Conservation (phyloP, 1,139 yeast genomes). For the Geotrichum histeridarum region DNA sequence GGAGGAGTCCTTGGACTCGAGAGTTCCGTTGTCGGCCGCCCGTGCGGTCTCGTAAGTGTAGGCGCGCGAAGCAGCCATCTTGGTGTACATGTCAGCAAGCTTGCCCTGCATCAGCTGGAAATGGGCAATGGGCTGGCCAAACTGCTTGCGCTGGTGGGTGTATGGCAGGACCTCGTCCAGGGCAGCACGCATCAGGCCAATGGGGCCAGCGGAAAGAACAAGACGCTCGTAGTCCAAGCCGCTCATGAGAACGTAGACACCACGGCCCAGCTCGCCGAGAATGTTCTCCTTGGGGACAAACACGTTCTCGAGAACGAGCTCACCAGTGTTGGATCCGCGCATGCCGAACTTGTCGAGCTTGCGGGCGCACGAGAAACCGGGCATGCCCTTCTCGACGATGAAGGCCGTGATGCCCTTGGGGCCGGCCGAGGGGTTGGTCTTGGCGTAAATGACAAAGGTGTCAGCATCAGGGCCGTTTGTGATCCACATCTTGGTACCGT, state of each 20-base stretch:
- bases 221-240: constrained; percentile 36
- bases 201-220: constrained; percentile 36
- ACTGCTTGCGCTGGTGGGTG: constrained; percentile 35
- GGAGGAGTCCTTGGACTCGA: constrained; percentile 35
- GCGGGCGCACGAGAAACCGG: constrained; percentile 34
- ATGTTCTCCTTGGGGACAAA: constrained; percentile 36
- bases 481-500: constrained; percentile 39
- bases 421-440: constrained; percentile 36
- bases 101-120: constrained; percentile 36
- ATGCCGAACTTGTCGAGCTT: constrained; percentile 37
- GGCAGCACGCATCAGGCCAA: constrained; percentile 36
- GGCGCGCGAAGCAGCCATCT: constrained; percentile 34
- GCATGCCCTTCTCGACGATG: constrained; percentile 32
- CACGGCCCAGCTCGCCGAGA: constrained; percentile 32
- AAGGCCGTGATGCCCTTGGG: constrained; percentile 36
- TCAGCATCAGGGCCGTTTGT: constrained; percentile 39
- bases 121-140: constrained; percentile 36
- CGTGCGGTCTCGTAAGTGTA: constrained; percentile 32
- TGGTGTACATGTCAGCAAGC: constrained; percentile 37
- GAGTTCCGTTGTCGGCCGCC: constrained; percentile 31
- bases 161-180: constrained; percentile 36
- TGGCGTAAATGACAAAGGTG: constrained; percentile 35
- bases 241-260: constrained; percentile 36
- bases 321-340: constrained; percentile 38
- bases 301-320: constrained; percentile 34